phyloP scores from a whole-genome alignment of 257 asterid genomes.

The Nicotiana sylvestris region DNA sequence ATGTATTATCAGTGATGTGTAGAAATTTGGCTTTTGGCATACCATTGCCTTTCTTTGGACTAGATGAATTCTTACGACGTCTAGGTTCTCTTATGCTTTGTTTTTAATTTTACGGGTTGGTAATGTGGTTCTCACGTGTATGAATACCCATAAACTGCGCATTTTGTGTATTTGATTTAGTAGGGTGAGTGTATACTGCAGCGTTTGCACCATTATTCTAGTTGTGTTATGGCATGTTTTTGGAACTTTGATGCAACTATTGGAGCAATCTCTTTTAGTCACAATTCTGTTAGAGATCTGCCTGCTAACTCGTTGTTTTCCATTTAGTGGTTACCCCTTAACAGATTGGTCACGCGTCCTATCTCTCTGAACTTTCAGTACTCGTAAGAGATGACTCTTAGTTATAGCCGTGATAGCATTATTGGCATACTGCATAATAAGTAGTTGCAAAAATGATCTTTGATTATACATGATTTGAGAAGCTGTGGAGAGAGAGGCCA shows the following conservation, averaged over 20 bases:
- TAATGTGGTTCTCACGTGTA: not conserved
- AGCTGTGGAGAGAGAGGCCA: too few relatives aligned
- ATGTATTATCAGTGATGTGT: slow-evolving; percentile 72
- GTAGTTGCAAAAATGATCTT: too few relatives aligned
- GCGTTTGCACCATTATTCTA: not conserved
- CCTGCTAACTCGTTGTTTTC: not conserved
- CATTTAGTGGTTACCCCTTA: not conserved
- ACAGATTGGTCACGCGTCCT: too few relatives aligned
- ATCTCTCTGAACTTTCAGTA: too few relatives aligned
- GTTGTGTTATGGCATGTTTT: not conserved
- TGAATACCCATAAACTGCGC: too few relatives aligned
- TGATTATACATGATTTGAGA: too few relatives aligned
- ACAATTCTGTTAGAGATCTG: not conserved
- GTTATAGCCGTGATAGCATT: too few relatives aligned
- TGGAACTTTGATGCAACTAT: not conserved
- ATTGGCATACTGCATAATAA: too few relatives aligned
- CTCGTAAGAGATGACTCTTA: too few relatives aligned
- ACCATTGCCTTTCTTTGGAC: not conserved
- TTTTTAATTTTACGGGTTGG: not conserved
- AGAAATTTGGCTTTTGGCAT: slow-evolving; percentile 2
- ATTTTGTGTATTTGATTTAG: not conserved
- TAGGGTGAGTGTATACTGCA: not conserved
- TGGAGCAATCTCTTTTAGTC: not conserved
- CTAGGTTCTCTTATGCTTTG: not conserved
- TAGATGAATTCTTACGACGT: slow-evolving; percentile 1